These are phyloP conservation scores for Rosa persica DNA, from an alignment of 306 rosid species.

Conservation along the genomic window DNA sequence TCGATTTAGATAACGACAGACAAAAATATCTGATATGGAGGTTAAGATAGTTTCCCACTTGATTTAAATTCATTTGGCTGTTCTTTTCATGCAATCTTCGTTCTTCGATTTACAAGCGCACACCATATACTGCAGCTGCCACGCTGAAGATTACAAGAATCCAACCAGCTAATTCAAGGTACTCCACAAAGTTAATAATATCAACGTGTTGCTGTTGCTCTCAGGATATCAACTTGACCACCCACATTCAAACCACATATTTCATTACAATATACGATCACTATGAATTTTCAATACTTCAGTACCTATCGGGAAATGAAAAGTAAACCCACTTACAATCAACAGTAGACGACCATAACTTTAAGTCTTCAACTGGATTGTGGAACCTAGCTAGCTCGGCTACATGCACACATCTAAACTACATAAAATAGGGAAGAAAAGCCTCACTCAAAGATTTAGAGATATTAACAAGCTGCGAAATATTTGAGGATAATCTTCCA, in stretches of 20 bases:
- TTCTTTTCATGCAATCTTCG: neutral
- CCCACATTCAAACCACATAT: neutral
- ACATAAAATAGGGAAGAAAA: neutral
- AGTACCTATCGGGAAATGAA: neutral
- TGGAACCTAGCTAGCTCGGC: neutral
- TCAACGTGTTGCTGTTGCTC: neutral
- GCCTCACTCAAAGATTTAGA: neutral
- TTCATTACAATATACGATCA: neutral
- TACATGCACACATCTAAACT: neutral
- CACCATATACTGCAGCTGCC: neutral
- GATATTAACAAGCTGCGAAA: neutral
- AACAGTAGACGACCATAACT: neutral
- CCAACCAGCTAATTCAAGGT: neutral
- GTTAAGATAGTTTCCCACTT: neutral
- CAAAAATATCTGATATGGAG: neutral
- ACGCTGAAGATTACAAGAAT: neutral
- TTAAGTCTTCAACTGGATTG: neutral
- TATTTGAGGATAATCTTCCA: neutral
- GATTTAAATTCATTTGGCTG: neutral
- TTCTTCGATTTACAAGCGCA: neutral
- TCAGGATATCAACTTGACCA: neutral
- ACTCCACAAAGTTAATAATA: neutral
- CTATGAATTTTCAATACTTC: neutral
- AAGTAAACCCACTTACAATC: neutral
- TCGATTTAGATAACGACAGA: neutral